Percentiles rank a stretch among this genome's conserved stretches.
Conservation (phyloP, 805 yeast genomes). For the Komagataella kurtzmanii region DNA sequence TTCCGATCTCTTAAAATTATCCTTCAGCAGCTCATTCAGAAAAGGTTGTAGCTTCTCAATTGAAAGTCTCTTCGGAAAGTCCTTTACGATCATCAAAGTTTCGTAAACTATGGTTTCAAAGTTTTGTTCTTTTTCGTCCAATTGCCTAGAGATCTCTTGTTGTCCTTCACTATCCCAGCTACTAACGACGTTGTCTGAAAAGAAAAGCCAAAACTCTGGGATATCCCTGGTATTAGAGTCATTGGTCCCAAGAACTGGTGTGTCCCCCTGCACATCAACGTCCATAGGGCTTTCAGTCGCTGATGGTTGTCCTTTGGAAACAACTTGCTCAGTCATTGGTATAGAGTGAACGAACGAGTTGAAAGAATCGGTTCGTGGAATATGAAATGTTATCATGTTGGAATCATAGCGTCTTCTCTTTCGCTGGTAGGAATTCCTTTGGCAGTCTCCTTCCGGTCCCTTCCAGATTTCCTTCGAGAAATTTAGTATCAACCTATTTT, state of each 20-base stretch:
- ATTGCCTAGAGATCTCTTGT: conserved; percentile 9
- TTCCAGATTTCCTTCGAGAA: neutral
- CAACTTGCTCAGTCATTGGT: neutral
- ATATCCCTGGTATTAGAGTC: neutral
- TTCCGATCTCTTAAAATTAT: neutral
- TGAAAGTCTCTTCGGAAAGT: conserved; percentile 5
- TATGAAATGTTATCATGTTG: neutral
- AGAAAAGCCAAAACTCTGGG: neutral
- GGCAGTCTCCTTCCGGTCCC: neutral
- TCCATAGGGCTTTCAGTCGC: neutral
- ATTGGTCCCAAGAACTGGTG: neutral
- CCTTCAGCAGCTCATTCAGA: neutral
- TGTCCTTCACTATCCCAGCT: conserved; percentile 10
- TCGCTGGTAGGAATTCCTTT: neutral
- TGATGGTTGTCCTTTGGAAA: neutral
- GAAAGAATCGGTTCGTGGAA: neutral
- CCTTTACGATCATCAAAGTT: neutral
- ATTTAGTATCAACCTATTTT: neutral
- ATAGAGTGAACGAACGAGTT: neutral
- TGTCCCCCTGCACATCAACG: neutral
- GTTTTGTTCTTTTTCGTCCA: neutral
- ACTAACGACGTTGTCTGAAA: conserved; percentile 3
- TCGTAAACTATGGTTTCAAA: conserved; percentile 1
- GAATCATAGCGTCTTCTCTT: neutral
- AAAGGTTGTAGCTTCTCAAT: conserved; percentile 2